Conservation (phyloP, 352 stramenopile species). For the Blastocystis sp. region DNA sequence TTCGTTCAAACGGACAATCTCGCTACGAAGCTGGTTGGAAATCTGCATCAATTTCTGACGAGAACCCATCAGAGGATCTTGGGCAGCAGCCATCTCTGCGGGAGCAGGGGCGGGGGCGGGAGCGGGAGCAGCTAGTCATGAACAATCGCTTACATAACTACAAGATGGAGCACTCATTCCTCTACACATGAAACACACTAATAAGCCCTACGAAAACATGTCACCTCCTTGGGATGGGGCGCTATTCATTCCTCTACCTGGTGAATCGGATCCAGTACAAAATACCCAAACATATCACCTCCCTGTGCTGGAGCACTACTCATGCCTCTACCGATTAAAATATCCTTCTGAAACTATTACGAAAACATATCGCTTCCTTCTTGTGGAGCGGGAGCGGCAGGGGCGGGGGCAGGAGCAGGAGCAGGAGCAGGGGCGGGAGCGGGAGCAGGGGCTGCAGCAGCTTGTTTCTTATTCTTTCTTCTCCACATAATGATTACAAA, state of each 20-base stretch:
- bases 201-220: slow-evolving; percentile 42
- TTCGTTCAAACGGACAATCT: slow-evolving; percentile 52
- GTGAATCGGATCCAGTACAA: neutral
- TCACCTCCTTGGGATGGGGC: slow-evolving; percentile 25
- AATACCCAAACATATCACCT: slow-evolving; percentile 35
- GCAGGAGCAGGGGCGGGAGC: neutral
- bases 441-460: neutral
- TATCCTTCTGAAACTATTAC: neutral
- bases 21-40: slow-evolving; percentile 56
- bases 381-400: neutral
- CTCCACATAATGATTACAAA: neutral
- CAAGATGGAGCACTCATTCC: neutral
- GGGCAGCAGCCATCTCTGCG: neutral
- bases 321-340: slow-evolving; percentile 27
- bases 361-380: slow-evolving; percentile 43
- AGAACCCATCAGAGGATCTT: slow-evolving; percentile 47
- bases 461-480: slow-evolving; percentile 38
- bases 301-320: slow-evolving; percentile 41
- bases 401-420: neutral
- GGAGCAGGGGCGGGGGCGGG: slow-evolving; percentile 32
- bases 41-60: slow-evolving; percentile 60
- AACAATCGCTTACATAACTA: neutral
- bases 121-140: slow-evolving; percentile 24
- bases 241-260: neutral
- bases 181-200: neutral